These are phyloP conservation scores for Bolboschoenus planiculmis DNA, from an alignment of 176 grass and related monocot genomes.

Conservation along the genomic window DNA sequence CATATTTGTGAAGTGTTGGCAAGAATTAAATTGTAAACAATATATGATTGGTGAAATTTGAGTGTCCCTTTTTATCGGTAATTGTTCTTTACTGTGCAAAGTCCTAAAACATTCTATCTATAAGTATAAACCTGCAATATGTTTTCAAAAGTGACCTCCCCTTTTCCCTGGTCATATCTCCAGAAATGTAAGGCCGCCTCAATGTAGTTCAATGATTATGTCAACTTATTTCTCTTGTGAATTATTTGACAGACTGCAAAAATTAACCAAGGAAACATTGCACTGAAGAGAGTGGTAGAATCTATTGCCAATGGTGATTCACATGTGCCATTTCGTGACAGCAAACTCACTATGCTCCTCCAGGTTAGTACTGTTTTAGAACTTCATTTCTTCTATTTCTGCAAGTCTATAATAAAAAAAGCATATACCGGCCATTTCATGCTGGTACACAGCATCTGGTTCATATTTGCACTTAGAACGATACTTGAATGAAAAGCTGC, in stretches of 20 bases:
- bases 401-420: background rate
- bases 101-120: background rate
- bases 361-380: slow-evolving; percentile 36
- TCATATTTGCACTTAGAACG: background rate
- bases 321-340: slow-evolving; percentile 89
- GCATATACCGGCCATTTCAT: background rate
- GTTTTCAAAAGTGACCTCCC: background rate
- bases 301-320: slow-evolving; percentile 90
- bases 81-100: background rate
- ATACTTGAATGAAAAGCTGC: background rate
- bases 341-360: slow-evolving; percentile 91
- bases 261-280: slow-evolving; percentile 87
- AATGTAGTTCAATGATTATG: background rate
- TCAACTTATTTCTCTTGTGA: background rate
- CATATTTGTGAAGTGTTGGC: background rate
- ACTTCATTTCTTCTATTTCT: background rate
- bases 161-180: background rate
- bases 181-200: background rate
- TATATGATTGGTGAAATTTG: background rate
- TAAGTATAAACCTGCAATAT: background rate
- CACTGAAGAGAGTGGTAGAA: slow-evolving; percentile 86
- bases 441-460: background rate
- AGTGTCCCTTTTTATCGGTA: background rate
- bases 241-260: slow-evolving; percentile 60
- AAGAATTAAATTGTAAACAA: background rate